Evolutionary conservation across 2,329 filamentous ascomycete genomes (phyloP).

Genomic region (Colletotrichum plurivorum): DNA sequence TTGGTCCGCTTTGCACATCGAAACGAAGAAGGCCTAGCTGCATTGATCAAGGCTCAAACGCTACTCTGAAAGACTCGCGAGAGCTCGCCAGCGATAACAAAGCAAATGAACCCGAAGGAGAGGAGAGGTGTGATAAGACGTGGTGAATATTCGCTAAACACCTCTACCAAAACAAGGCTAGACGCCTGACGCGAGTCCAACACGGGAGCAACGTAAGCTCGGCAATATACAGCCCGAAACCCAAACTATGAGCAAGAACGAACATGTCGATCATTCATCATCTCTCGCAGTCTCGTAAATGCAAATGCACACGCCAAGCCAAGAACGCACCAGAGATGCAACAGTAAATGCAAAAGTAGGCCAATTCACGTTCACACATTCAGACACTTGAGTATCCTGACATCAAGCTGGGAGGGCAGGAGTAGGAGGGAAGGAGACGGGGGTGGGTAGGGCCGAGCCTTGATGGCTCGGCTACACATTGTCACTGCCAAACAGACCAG

Average conservation of each 20-base stretch:
- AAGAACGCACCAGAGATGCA: slow-evolving; percentile 13
- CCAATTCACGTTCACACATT: slow-evolving; percentile 17
- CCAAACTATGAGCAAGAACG: slow-evolving; percentile 20
- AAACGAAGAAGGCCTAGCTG: no score
- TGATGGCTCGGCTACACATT: slow-evolving; percentile 7
- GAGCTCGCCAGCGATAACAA: no score
- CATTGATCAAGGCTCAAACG: no score
- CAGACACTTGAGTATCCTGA: slow-evolving; percentile 8
- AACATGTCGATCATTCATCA: slow-evolving; percentile 13
- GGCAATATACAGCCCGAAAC: slow-evolving; percentile 5
- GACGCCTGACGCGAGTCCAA: background rate
- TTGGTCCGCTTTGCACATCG: no score
- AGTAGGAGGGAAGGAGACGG: background rate
- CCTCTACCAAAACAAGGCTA: background rate
- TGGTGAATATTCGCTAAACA: background rate
- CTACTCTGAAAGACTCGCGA: no score
- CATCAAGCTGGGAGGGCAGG: background rate
- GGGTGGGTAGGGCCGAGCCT: slow-evolving; percentile 7
- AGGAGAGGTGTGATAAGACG: background rate
- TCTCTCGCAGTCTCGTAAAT: slow-evolving; percentile 14
- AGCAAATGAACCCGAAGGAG: background rate
- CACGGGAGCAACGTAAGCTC: background rate
- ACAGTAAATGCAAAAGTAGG: slow-evolving; percentile 3
- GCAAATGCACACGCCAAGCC: slow-evolving; percentile 11
- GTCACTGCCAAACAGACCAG: slow-evolving; percentile 5